Conservation (phyloP, 768 basidiomycete genomes). For the Termitomyces sp. region DNA sequence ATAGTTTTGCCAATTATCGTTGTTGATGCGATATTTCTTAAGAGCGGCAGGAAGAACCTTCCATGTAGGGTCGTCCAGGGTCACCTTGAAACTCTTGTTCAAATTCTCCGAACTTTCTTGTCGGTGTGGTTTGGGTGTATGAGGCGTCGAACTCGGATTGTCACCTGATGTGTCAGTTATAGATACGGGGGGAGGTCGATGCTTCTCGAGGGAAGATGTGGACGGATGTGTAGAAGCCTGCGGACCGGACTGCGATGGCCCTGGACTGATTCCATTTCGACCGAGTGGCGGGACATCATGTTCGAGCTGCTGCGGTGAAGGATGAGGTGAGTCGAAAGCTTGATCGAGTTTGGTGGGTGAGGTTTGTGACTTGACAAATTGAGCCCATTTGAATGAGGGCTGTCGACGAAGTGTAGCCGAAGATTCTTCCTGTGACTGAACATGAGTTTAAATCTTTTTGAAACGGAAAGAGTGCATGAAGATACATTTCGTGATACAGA, state of each 20-base stretch:
- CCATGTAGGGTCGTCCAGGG: slow-evolving; percentile 96
- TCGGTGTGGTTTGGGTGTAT: slow-evolving; percentile 39
- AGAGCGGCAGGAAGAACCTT: slow-evolving; percentile 96
- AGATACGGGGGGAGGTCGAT: slow-evolving; percentile 24
- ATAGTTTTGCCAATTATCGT: slow-evolving; percentile 98
- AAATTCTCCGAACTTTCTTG: slow-evolving; percentile 73
- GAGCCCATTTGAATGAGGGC: slow-evolving; percentile 86
- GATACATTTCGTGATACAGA: slow-evolving; percentile 36
- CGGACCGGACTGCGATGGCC: slow-evolving; percentile 19
- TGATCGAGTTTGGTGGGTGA: slow-evolving; percentile 74
- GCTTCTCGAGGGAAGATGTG: slow-evolving; percentile 23
- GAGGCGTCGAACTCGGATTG: slow-evolving; percentile 24
- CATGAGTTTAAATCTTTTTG: slow-evolving; percentile 6
- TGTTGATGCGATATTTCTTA: slow-evolving; percentile 98
- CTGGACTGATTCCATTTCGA: slow-evolving; percentile 21
- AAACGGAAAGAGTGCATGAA: slow-evolving; percentile 3
- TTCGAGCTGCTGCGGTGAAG: slow-evolving; percentile 73
- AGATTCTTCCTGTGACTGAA: slow-evolving; percentile 23
- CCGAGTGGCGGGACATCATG: slow-evolving; percentile 50
- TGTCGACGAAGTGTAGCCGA: slow-evolving; percentile 54
- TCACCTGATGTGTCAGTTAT: slow-evolving; percentile 23
- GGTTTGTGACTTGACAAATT: slow-evolving; percentile 66
- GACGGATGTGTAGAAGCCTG: slow-evolving; percentile 10
- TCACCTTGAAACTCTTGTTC: slow-evolving; percentile 91
- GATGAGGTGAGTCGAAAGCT: slow-evolving; percentile 64